These are phyloP conservation scores for Boechera stricta DNA, from an alignment of 345 rosid genomes.

Conservation along the genomic window DNA sequence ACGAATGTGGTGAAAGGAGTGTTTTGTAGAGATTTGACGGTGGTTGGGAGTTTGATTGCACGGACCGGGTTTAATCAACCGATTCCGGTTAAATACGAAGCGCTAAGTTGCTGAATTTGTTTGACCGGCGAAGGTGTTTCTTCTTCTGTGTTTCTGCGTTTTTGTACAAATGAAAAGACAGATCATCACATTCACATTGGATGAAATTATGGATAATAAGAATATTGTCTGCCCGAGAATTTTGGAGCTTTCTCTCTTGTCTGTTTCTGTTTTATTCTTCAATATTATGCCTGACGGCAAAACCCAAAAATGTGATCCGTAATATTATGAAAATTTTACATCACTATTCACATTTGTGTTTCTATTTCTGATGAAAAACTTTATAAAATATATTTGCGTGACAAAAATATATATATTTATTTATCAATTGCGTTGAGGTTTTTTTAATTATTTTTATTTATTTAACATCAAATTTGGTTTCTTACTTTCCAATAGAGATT, in stretches of 20 bases:
- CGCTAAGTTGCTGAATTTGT: slow-evolving; percentile 73
- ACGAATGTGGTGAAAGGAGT: slow-evolving; percentile 74
- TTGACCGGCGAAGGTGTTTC: slow-evolving; percentile 3
- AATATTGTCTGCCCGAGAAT: slow-evolving; percentile 46
- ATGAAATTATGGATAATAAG: slow-evolving; percentile 47
- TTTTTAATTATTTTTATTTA: not conserved
- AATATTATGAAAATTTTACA: not conserved
- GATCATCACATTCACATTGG: slow-evolving; percentile 42
- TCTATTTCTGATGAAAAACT: slow-evolving; percentile 8
- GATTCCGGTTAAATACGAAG: slow-evolving; percentile 82
- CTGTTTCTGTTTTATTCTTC: slow-evolving; percentile 31
- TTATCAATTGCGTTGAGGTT: not conserved
- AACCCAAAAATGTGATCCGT: not conserved
- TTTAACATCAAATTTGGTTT: not conserved
- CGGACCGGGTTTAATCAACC: slow-evolving; percentile 81
- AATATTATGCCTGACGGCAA: slow-evolving; percentile 15
- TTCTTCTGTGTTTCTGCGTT: not conserved
- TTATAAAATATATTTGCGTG: no score
- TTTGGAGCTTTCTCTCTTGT: slow-evolving; percentile 45
- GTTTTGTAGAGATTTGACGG: slow-evolving; percentile 87
- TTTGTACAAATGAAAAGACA: slow-evolving; percentile 42
- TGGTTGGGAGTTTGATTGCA: slow-evolving; percentile 77
- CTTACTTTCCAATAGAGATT: not conserved
- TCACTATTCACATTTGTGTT: slow-evolving; percentile 10
- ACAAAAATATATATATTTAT: not conserved